Evolutionary conservation across 2,329 filamentous ascomycete species (phyloP).

Genomic region (Lecanosticta acicola): DNA sequence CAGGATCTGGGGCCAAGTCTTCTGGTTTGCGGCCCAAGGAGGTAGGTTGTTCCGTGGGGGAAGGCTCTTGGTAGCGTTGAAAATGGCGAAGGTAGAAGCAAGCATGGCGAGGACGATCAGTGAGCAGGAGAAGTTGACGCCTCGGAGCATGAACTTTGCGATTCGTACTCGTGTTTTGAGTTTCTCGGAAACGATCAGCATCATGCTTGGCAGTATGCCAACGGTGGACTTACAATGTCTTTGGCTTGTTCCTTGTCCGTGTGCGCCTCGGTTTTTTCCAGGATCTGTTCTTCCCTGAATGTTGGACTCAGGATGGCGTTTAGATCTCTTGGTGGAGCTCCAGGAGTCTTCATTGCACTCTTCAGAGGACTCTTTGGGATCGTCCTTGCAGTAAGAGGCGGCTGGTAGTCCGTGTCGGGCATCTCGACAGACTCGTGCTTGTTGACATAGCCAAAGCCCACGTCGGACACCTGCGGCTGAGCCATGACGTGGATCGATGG

Average conservation of each 20-base stretch:
- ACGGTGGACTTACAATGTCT: conserved; percentile 65
- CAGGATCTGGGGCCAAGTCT: conserved; percentile 82
- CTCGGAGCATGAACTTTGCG: conserved; percentile 90
- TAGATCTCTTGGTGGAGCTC: conserved; percentile 67
- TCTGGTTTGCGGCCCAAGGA: conserved; percentile 74
- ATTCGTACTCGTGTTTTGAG: conserved; percentile 85
- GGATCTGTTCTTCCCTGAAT: conserved; percentile 75
- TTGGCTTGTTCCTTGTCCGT: conserved; percentile 83
- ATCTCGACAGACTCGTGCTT: conserved; percentile 53
- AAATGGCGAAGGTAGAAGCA: conserved; percentile 81
- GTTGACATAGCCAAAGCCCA: conserved; percentile 87
- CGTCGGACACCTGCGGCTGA: conserved; percentile 71
- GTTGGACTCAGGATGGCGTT: conserved; percentile 80
- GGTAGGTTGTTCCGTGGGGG: conserved; percentile 73
- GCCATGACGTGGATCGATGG: conserved; percentile 53
- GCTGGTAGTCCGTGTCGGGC: conserved; percentile 43
- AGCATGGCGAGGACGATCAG: conserved; percentile 91
- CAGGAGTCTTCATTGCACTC: conserved; percentile 83
- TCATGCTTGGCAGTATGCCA: neutral
- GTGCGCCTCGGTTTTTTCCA: conserved; percentile 75
- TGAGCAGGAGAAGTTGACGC: conserved; percentile 94
- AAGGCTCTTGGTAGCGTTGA: conserved; percentile 76
- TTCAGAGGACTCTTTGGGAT: conserved; percentile 72
- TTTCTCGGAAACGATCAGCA: conserved; percentile 58
- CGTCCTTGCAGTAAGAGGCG: conserved; percentile 47